Base-by-base conservation (phyloP, 164 flowering plant genomes). In the Berberis vulgaris region DNA sequence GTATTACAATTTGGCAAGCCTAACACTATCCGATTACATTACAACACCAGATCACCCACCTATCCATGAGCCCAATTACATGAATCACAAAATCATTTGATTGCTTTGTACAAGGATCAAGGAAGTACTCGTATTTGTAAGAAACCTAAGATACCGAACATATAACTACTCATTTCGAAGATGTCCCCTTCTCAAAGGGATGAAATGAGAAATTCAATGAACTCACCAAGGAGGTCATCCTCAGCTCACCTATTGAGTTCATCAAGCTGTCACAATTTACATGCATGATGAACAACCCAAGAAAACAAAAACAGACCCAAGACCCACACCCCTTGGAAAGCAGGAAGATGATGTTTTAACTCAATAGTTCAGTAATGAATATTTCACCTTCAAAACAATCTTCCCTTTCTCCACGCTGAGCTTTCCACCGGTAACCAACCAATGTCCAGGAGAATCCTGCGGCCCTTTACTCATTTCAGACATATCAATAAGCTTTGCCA, bases 401-500 rank as follows among this genome's bases (percentile, higher is more conserved):
- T 74, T 84, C 45, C 96, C 92, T 68, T 82, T 86, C 69, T 89
- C 98, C 6, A 89, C 86, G 6, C 90, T 89, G 10, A 89, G 89
- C 73, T 89, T 91, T 64, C 81, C 97, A 11, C 97, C 97, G 0
- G 97, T 87, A 1, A 91, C 96, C 74, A 87, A 59, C 96, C 97
- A 91, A 69, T 91, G 94, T 42, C 97, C 97, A 1, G 97, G 97
- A 4, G 73, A 65, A 68, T 89, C 87, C 73, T 87, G 74, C 0
- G 92, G 88, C 41, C 96, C 94, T 71, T 80, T 87, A 50, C 73
- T 56, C 92, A 87, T 83, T 71, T 89, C 96, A 0, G 83, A 57
- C 69, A 60, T 75, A 59, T 91, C 96, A 5, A 88, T 82, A 52
- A 84, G 65, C 68, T 89, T 91, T 0, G 68, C 78, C 81, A 88